Base-by-base conservation (phyloP, 1,139 yeast genomes). In the Geotrichum histeridarum region DNA sequence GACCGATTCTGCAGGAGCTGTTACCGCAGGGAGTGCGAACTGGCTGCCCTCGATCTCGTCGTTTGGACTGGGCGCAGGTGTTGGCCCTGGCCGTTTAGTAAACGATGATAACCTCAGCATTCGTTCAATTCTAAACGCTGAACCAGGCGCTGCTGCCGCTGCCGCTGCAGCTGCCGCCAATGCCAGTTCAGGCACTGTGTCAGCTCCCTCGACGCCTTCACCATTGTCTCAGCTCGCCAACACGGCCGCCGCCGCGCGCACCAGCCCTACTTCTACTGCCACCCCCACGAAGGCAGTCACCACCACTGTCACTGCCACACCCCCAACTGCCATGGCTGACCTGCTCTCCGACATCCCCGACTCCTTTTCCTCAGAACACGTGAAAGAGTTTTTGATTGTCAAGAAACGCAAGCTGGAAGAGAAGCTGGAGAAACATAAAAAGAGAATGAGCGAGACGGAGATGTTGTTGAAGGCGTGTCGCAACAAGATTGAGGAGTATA, bases 311-410 rank as follows among this genome's bases (percentile, higher is more conserved):
- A 36, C 42, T 33, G 36, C 15, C 42, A 9, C 43, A 15, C 5
- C 14, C 17, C n/a, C 15, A 17, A 17, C 41, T 22, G 27, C 27
- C 35, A 54, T 63, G 37, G 52, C 58, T 37, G 53, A 46, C 22
- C 47, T 57, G 22, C 53, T 60, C 33, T 55, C 65, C 1, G 58
- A 51, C 36, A 48, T 54, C 18, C 53, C 58, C 14, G 38, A 51
- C 14, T 50, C 59, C 5, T 48, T 56, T 11, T 42, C 56, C n/a
- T 33, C 47, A 4, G 41, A 37, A 2, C 53, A 54, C 31, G 38
- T 45, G n/a, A 49, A 49, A 18, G 57, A 54, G 38, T 43, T 51
- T 48, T 27, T 56, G 39, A 48, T 51, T 14, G 51, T 56, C 33
- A 56, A 56, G 51, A 56, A 56, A 39, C 51, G 57, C 9, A 51